Conservation (phyloP, 1,284 basidiomycete species). For the Meira miltonrushii region DNA sequence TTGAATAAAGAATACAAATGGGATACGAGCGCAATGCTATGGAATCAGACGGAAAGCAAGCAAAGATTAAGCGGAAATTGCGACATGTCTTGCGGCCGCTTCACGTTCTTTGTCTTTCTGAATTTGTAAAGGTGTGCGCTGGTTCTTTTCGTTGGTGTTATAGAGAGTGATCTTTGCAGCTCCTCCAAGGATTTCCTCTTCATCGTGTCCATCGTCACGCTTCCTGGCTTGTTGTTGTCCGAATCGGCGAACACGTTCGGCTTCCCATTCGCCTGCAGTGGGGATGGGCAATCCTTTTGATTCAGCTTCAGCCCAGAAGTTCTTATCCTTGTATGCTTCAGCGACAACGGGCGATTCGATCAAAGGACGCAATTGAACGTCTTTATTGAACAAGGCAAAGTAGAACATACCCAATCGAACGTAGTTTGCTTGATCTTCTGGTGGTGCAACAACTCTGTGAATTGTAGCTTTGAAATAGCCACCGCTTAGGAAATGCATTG, state of each 20-base stretch:
- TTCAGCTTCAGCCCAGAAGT: slow-evolving; percentile 37
- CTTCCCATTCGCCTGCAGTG: slow-evolving; percentile 48
- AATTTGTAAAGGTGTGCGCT: background rate
- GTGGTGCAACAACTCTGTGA: slow-evolving; percentile 54
- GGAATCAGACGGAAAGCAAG: too few relatives aligned
- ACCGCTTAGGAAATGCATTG: slow-evolving; percentile 46
- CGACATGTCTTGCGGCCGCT: too few relatives aligned
- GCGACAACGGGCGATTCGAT: slow-evolving; percentile 45
- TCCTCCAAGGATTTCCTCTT: slow-evolving; percentile 7
- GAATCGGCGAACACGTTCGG: slow-evolving; percentile 44
- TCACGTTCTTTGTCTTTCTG: too few relatives aligned
- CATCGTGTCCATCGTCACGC: slow-evolving; percentile 43
- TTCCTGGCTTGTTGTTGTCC: slow-evolving; percentile 46
- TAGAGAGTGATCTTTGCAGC: background rate
- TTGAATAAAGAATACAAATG: too few relatives aligned
- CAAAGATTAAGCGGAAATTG: too few relatives aligned
- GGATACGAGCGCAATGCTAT: too few relatives aligned
- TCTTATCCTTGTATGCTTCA: slow-evolving; percentile 24
- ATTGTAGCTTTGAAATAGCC: slow-evolving; percentile 53
- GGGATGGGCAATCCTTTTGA: slow-evolving; percentile 29
- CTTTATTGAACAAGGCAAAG: slow-evolving; percentile 54
- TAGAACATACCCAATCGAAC: slow-evolving; percentile 54
- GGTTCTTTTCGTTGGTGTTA: slow-evolving; percentile 9
- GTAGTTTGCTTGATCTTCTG: slow-evolving; percentile 53
- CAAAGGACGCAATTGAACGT: slow-evolving; percentile 48